phyloP scores from a whole-genome alignment of 2,329 filamentous ascomycete species.

The Talaromyces sp. region DNA sequence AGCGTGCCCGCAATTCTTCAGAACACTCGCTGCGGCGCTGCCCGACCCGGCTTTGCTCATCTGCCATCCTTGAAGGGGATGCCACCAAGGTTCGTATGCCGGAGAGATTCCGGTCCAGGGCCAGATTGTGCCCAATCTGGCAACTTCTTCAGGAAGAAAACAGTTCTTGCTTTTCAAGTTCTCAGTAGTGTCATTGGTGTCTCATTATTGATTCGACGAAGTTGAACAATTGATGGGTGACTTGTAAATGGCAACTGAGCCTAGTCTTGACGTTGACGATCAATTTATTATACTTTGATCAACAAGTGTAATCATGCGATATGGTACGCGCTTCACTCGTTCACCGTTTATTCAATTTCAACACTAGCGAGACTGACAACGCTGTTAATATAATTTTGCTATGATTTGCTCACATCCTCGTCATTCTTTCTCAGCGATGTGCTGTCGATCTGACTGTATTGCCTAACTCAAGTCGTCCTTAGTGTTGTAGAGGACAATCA shows the following conservation, averaged over 20 bases:
- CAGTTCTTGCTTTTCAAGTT: not conserved
- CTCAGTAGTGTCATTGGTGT: not conserved
- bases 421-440: not conserved
- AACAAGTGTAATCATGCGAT: not conserved
- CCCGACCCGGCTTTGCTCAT: not conserved
- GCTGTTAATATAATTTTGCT: not conserved
- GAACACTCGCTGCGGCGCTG: constrained; percentile 10
- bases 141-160: not conserved
- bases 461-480: not conserved
- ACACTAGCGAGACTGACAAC: not conserved
- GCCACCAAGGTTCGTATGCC: not conserved
- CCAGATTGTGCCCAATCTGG: not conserved
- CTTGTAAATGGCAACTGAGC: not conserved
- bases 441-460: not conserved
- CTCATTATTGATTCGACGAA: not conserved
- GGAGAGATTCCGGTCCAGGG: not conserved
- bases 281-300: not conserved
- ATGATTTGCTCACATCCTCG: not conserved
- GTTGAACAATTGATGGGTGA: not conserved
- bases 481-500: not conserved
- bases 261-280: not conserved
- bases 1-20: constrained; percentile 3
- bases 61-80: not conserved
- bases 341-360: not conserved
- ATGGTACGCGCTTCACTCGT: not conserved